Evolutionary conservation across 1,139 yeast species (phyloP).

Genomic region (Candida neerlandica): DNA sequence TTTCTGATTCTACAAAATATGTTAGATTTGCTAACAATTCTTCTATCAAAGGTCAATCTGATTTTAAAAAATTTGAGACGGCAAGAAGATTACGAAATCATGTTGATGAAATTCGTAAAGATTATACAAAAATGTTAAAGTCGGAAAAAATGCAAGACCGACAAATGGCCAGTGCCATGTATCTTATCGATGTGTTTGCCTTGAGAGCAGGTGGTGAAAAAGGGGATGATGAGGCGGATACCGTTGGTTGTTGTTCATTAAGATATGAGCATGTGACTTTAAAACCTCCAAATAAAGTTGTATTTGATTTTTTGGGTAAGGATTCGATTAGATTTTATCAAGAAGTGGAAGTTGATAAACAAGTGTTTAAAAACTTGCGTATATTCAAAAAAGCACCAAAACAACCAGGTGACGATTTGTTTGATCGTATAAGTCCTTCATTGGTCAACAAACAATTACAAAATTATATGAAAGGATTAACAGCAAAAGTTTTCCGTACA

Average conservation of each 20-base stretch:
- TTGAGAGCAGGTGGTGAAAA: conserved; percentile 98
- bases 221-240: conserved; percentile 96
- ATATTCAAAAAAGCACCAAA: conserved; percentile 88
- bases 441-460: conserved; percentile 84
- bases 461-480: conserved; percentile 86
- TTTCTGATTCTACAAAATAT: conserved; percentile 79
- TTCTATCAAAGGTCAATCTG: conserved; percentile 88
- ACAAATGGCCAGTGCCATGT: conserved; percentile 93
- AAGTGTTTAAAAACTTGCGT: conserved; percentile 84
- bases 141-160: conserved; percentile 81
- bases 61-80: conserved; percentile 88
- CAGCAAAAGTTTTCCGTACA: conserved; percentile 97
- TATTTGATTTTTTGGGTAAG: conserved; percentile 95
- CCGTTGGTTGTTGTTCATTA: conserved; percentile 96
- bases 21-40: conserved; percentile 92
- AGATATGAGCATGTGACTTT: conserved; percentile 87
- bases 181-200: conserved; percentile 91
- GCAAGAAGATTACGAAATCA: conserved; percentile 81
- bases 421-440: conserved; percentile 86
- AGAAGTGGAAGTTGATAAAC: conserved; percentile 87
- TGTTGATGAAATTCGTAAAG: conserved; percentile 72
- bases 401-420: conserved; percentile 87
- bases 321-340: conserved; percentile 92
- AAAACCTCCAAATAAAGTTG: conserved; percentile 81
- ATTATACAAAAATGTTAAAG: conserved; percentile 70